Evolutionary conservation across 305 asterid genomes (phyloP), one percentile per base, ranked within the genome.

Genomic region (Solanum hybrid): DNA sequence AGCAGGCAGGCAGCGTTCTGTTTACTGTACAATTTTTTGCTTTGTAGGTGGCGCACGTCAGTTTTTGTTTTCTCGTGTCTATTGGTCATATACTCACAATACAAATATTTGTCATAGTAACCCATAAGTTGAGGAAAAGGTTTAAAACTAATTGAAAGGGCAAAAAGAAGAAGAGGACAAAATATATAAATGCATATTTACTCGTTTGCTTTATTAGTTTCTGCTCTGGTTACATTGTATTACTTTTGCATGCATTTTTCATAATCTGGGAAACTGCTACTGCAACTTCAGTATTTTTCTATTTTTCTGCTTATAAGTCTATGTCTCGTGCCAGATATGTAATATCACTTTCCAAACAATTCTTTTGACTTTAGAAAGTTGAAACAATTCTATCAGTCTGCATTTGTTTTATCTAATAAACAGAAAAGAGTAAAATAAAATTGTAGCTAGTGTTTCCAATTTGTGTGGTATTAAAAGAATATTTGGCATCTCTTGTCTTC

Each of bases 11-110:
- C 75, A 32, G 29, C 22, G 36, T 26, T 29, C 31, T 86, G 86
- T 64, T 89, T 26, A 11, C 24, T 79, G 88, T 90, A 71, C 88
- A 64, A 10, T 27, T 90, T 72, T 87, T 80, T 87, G 40, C 77
- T 79, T 31, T 90, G 64, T 88, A 73, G 91, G 91, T 81, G 88
- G 90, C 90, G 91, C 88, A 64, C 88, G 90, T 82, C 90, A 90
- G 91, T 88, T 87, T 79, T 88, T 78, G 56, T 90, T 88, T 90
- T 80, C 46, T 89, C 90, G 36, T 37, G 82, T 87, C 27, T 87
- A 38, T 69, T 69, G 79, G 72, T 69, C 36, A 38, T 69, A 24
- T 87, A 87, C 82, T 24, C 37, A 86, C 26, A 16, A 29, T 29
- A 46, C 40, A 29, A 46, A 84, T 29, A 29, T 46, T 51, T 5